Evolutionary conservation across 768 basidiomycete species (phyloP).

Genomic region (Cystobasidiopsis lactophilus): DNA sequence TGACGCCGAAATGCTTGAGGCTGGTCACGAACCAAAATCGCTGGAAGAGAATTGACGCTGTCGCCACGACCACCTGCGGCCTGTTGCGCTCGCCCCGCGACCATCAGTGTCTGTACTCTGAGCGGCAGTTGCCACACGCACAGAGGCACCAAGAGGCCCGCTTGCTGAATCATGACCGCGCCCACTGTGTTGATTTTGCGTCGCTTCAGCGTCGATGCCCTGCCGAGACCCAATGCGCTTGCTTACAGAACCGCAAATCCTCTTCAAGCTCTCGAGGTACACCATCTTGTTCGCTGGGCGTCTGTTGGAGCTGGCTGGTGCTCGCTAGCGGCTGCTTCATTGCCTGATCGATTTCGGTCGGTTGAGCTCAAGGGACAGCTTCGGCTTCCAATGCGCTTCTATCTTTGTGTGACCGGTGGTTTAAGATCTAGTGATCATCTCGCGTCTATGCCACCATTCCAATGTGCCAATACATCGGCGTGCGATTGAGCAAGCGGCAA

Average conservation of each 20-base stretch:
- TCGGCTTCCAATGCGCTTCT: no score
- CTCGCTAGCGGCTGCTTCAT: not conserved
- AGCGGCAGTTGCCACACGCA: slow-evolving; percentile 21
- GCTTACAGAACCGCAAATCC: slow-evolving; percentile 50
- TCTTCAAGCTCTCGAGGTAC: slow-evolving; percentile 61
- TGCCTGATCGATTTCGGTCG: no score
- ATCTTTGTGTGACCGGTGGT: no score
- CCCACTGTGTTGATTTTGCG: slow-evolving; percentile 30
- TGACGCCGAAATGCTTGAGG: slow-evolving; percentile 82
- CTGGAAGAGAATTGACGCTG: slow-evolving; percentile 88
- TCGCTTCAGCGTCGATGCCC: no score
- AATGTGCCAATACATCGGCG: no score
- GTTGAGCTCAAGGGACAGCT: no score
- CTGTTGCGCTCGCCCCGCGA: slow-evolving; percentile 20
- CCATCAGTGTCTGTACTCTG: not conserved
- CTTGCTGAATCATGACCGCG: slow-evolving; percentile 84
- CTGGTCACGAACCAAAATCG: slow-evolving; percentile 91
- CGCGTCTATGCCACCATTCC: no score
- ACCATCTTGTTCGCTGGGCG: slow-evolving; percentile 63
- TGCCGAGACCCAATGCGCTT: no score
- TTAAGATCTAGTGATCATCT: no score
- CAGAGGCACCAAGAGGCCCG: slow-evolving; percentile 77
- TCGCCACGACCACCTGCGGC: slow-evolving; percentile 93
- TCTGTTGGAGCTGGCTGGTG: slow-evolving; percentile 32
- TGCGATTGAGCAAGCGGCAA: no score